Percentiles rank a stretch among this genome's conserved stretches.
Evolutionary conservation across 1,284 basidiomycete species (phyloP).

Genomic region (Singerocomus inundabilis): DNA sequence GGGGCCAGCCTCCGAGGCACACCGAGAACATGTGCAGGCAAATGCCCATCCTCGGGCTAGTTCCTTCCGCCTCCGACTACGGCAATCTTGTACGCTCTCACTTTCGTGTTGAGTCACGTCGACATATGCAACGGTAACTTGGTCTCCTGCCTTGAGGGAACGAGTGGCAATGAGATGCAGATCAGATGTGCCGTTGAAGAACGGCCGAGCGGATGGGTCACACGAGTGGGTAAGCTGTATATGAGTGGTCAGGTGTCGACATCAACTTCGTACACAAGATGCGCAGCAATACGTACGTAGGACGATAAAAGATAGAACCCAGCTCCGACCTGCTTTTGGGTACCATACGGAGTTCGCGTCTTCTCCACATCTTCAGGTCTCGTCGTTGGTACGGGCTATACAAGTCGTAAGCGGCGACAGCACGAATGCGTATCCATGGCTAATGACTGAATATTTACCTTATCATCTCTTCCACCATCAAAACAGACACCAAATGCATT

Average conservation of each 20-base stretch:
- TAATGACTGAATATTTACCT: constrained; percentile 41
- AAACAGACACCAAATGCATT: constrained; percentile 72
- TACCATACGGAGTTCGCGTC: constrained; percentile 72
- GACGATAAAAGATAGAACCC: constrained; percentile 74
- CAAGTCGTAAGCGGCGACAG: neutral
- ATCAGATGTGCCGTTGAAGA: constrained; percentile 64
- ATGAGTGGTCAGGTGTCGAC: neutral
- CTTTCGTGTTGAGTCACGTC: constrained; percentile 54
- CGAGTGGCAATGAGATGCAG: constrained; percentile 64
- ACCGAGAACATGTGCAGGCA: constrained; percentile 66
- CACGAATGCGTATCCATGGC: constrained; percentile 2
- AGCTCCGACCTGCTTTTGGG: constrained; percentile 66
- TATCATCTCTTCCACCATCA: constrained; percentile 63
- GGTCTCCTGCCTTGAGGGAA: constrained; percentile 68
- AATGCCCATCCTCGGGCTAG: constrained; percentile 80
- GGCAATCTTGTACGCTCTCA: constrained; percentile 53
- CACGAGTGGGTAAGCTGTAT: constrained; percentile 67
- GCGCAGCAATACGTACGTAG: constrained; percentile 48
- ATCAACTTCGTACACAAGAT: neutral
- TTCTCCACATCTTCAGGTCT: constrained; percentile 67
- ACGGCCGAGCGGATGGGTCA: constrained; percentile 58
- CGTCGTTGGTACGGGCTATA: constrained; percentile 49
- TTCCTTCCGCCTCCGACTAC: constrained; percentile 64
- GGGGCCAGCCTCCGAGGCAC: constrained; percentile 50
- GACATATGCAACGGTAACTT: constrained; percentile 71